Base-by-base conservation (phyloP, 2,329 filamentous ascomycete species). In the Venturia nashicola region DNA sequence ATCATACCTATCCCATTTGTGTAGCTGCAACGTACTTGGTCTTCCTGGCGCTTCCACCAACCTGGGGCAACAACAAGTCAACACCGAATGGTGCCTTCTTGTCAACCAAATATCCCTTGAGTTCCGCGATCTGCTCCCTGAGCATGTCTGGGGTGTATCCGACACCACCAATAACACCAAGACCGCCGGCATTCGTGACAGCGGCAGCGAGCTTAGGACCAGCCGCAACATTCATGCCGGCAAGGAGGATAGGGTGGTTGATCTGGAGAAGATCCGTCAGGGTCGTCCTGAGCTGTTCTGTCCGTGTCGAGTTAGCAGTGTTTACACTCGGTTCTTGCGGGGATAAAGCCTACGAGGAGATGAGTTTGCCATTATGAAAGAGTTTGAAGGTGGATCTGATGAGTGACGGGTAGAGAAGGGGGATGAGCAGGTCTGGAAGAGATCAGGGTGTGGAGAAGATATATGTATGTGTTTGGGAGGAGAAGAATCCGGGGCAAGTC, bases 221-320 rank as follows among this genome's bases (percentile, higher is more conserved):
- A 66, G 94, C 94, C 65, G 94, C 94, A 68, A 97, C 94, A 83
- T 99, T 97, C 94, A 99, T 99, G 76, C 94, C 94, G 71, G 94
- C 94, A 67, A 99, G 87, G 72, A 99, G 81, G 74, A 99, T 82
- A 65, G 94, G 94, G 79, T 99, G 94, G 76, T 96, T 90, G 84
- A 99, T 97, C 82, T 91, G 90, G 79, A 99, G 89, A 68, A 97
- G 89, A 84, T 97, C 93, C 70, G 94, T 99, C 72, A 92, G 82
- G 69, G 90, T 86, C 63, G 94, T 99, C 73, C 90, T 90, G 77
- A 99, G 88, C 63, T 65, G 54, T 65, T 63, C 63, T 65, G 59
- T 23, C 36, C 36, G 11, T n/a, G 51, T 27, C 27, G 16, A n/a
- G 27, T 57, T 57, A 57, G 51, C 27, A 36, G 5, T 57, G 27